Conservation (phyloP, 2,329 filamentous ascomycete genomes). For the Penicillium fuscoglaucum region DNA sequence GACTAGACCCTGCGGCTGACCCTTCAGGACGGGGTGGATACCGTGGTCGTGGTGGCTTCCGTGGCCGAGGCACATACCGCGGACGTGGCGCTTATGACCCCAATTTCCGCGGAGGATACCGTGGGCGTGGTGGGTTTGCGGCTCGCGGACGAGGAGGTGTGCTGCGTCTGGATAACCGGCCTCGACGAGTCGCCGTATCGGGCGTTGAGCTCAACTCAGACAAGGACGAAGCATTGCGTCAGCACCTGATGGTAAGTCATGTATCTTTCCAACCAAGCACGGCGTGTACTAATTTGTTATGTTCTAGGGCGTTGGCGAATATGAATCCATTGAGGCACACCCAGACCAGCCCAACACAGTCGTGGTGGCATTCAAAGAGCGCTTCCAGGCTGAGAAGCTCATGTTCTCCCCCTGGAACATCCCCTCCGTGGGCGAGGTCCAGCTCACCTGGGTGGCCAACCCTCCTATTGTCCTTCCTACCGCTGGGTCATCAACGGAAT, state of each 20-base stretch:
- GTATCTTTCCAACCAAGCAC: background rate
- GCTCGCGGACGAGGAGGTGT: slow-evolving; percentile 50
- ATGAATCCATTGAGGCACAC: slow-evolving; percentile 47
- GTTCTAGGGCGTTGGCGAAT: slow-evolving; percentile 47
- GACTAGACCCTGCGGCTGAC: slow-evolving; percentile 48
- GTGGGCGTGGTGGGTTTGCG: slow-evolving; percentile 44
- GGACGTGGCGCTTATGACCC: slow-evolving; percentile 45
- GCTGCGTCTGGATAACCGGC: slow-evolving; percentile 59
- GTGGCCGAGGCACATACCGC: slow-evolving; percentile 43
- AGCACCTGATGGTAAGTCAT: slow-evolving; percentile 54
- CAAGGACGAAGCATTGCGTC: slow-evolving; percentile 57
- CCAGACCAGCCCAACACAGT: slow-evolving; percentile 42
- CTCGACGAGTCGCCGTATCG: slow-evolving; percentile 54
- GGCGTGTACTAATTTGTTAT: slow-evolving; percentile 11
- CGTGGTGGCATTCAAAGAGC: slow-evolving; percentile 50
- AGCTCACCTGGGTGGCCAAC: slow-evolving; percentile 56
- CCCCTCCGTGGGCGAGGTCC: slow-evolving; percentile 54
- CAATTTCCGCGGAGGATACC: slow-evolving; percentile 41
- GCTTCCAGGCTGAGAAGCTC: slow-evolving; percentile 57
- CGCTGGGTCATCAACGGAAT: slow-evolving; percentile 20
- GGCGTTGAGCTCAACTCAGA: slow-evolving; percentile 50
- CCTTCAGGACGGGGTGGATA: slow-evolving; percentile 34
- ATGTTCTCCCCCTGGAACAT: slow-evolving; percentile 50
- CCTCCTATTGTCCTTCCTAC: slow-evolving; percentile 29
- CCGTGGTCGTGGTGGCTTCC: slow-evolving; percentile 40